Evolutionary conservation across 257 asterid genomes (phyloP), one percentile per base, ranked within the genome.

Genomic region (Parsonsia alboflavescens): DNA sequence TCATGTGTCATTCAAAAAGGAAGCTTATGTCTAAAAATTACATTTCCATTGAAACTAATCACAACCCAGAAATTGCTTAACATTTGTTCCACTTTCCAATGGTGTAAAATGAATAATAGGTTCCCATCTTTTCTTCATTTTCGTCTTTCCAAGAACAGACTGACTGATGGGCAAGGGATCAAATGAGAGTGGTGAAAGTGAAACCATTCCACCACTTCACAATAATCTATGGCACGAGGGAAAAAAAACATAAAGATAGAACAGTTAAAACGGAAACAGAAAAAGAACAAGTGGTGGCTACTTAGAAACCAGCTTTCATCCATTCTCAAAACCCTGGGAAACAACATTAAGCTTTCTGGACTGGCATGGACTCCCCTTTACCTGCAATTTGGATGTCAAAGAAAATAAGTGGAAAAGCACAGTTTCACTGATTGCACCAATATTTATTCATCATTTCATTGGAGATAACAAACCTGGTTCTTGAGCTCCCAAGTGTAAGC

Each of bases 401-500:
- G 41, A 72, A 33, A 63, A 45, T 49, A 0, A 62, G 68, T n/a
- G 17, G 21, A 62, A 12, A 71, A 36, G 48, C 50, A 3, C 0
- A 33, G 7, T 44, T 11, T 42, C 26, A 16, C 61, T 6, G 10
- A 30, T 62, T 33, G 5, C 22, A 22, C 28, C 11, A 54, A 16
- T 33, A 33, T 56, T 22, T 44, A 19, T 58, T 64, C 64, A 30
- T 8, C 42, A 64, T 26, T 57, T 8, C 42, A 64, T 26, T 57
- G 61, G 10, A 53, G 73, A 48, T 0, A 72, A 54, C 81, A 19
- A 52, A 84, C 90, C 88, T 84, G 73, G 84, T 77, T 58, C 76
- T 80, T 42, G 90, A 84, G 82, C 73, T 86, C 74, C 90, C 88
- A 57, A 86, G 88, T 13, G 90, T 84, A 74, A 86, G 90, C 42